Conservation (phyloP, 2,329 filamentous ascomycete species). For the Xylariaceae sp. region DNA sequence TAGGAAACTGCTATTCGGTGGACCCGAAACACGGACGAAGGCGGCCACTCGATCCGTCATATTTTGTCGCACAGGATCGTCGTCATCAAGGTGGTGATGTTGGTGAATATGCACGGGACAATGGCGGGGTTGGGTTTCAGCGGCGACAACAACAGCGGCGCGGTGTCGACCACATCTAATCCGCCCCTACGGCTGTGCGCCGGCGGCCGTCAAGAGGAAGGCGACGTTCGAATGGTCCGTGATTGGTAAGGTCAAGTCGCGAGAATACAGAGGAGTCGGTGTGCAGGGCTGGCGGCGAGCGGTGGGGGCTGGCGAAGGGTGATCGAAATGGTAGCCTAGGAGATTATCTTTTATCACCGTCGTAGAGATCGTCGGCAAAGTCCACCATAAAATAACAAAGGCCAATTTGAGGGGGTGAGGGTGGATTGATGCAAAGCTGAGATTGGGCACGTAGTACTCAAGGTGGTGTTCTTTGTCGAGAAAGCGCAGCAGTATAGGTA, state of each 20-base stretch:
- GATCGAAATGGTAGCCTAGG: background rate
- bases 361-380: slow-evolving; percentile 9
- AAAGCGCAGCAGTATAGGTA: background rate
- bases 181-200: slow-evolving; percentile 37
- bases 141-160: slow-evolving; percentile 21
- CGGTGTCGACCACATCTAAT: slow-evolving; percentile 38
- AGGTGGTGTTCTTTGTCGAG: background rate
- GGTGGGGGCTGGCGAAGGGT: background rate
- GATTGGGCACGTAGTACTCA: background rate
- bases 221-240: slow-evolving; percentile 27
- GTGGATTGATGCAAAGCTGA: background rate
- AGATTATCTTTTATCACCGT: background rate
- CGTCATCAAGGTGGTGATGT: slow-evolving; percentile 32
- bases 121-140: slow-evolving; percentile 25
- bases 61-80: slow-evolving; percentile 27
- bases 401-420: slow-evolving; percentile 7
- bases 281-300: background rate
- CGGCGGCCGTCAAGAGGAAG: slow-evolving; percentile 31
- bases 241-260: slow-evolving; percentile 22
- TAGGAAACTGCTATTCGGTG: slow-evolving; percentile 94
- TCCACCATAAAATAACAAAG: background rate
- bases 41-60: slow-evolving; percentile 66
- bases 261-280: slow-evolving; percentile 24
- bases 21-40: slow-evolving; percentile 94
- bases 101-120: slow-evolving; percentile 26